Evolutionary conservation across 2,329 filamentous ascomycete species (phyloP), one percentile per base, ranked within the genome.

Genomic region (Phialophora chinensis): DNA sequence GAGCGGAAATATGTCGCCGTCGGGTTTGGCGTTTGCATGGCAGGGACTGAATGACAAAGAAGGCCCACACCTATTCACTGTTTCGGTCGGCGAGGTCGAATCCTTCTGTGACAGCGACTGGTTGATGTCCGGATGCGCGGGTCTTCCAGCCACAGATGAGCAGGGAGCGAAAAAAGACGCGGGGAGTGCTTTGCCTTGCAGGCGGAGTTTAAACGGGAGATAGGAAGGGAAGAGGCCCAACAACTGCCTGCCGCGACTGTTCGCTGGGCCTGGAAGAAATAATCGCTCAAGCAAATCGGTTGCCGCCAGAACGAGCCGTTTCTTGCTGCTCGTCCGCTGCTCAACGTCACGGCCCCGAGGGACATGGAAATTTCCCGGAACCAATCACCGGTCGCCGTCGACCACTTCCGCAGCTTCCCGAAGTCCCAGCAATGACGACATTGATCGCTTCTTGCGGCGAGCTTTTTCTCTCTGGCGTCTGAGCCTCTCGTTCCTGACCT

Each of bases 381-480:
- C 49, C 49, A 52, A 52, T 17, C 49, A 52, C 11, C 20, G 23
- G 4, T 52, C 5, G 49, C 25, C 49, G 29, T 55, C 2, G 25
- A 29, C 25, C 14, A 5, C 1, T 54, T n/a, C 53, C 53, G 53
- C 12, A 17, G 23, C 53, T 55, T 55, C 17, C 53, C 53, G 53
- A 4, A 23, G 8, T 11, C 29, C 27, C 12, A 55, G 27, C 3
- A 55, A 55, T 55, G 53, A 55, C 53, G 53, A 55, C 53, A 55
- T 17, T 11, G 17, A 7, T 17, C 25, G 17, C 6, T 54, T 54
- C 50, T 38, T 7, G 14, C 50, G 6, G 20, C 8, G 12, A 17
- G 3, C 27, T 31, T 23, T 33, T 23, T 29, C 27, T 17, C 27
- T 14, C 25, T 17, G 27, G 17, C 27, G 17, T 27, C 25, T 8